Evolutionary conservation across 371 early-diverging fungal species (phyloP).

Genomic region (Polyrhizophydium stewartii): DNA sequence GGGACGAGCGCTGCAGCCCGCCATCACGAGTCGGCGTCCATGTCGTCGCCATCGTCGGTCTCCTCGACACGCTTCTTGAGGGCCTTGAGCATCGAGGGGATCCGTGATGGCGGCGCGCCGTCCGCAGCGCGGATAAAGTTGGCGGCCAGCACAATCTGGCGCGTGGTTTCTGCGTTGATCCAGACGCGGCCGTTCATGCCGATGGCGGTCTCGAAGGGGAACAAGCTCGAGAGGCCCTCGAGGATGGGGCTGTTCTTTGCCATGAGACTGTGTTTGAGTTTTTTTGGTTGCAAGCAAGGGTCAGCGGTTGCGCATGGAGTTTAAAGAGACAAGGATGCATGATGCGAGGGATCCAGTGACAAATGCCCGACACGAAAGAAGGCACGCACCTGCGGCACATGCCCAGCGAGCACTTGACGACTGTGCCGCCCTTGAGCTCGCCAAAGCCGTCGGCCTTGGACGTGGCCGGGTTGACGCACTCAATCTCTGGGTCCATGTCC

Average conservation of each 20-base stretch:
- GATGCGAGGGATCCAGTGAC: not conserved
- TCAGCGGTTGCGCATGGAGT: too few relatives aligned
- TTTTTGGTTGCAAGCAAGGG: not conserved
- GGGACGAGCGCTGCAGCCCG: too few relatives aligned
- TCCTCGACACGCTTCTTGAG: conserved; percentile 6
- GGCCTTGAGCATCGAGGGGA: conserved; percentile 7
- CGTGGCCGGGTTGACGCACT: conserved; percentile 75
- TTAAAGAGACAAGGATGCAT: too few relatives aligned
- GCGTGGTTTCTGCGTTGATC: conserved; percentile 65
- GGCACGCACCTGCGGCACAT: conserved; percentile 58
- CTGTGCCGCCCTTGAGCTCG: conserved; percentile 65
- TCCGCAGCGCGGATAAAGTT: conserved; percentile 56
- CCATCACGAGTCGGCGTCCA: not conserved
- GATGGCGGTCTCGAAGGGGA: conserved; percentile 84
- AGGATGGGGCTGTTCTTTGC: conserved; percentile 67
- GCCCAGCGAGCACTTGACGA: conserved; percentile 70
- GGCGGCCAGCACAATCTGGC: conserved; percentile 57
- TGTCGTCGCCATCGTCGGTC: not conserved
- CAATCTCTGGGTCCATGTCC: conserved; percentile 95
- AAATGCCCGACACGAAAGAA: conserved; percentile 2
- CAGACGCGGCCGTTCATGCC: conserved; percentile 94
- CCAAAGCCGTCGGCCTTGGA: conserved; percentile 79
- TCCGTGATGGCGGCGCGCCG: conserved; percentile 12
- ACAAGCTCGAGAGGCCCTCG: conserved; percentile 56
- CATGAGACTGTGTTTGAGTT: conserved; percentile 53